A percentile compares a stretch with the other conserved stretches of the same genome.
Conservation (phyloP, 2,329 filamentous ascomycete species). For the Orbilia quercus region DNA sequence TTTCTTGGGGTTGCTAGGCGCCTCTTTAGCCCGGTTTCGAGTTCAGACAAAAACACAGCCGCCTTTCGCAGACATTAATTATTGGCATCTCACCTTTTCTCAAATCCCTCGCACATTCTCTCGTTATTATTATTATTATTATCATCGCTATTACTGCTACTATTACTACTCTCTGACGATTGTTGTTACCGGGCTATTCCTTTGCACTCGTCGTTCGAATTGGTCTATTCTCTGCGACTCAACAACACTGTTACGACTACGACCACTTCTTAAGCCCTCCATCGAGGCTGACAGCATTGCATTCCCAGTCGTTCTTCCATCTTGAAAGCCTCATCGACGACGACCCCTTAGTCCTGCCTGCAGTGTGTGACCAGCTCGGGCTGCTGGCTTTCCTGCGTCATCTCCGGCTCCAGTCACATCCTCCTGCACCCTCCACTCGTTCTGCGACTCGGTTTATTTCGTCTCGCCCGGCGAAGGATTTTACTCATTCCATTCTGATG, state of each 20-base stretch:
- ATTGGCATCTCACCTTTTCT: constrained; percentile 18
- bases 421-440: not conserved
- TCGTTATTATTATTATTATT: not conserved
- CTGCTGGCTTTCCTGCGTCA: constrained; percentile 37
- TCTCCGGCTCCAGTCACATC: constrained; percentile 6
- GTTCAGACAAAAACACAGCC: constrained; percentile 35
- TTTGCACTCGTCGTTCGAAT: not conserved
- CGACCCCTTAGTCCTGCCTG: constrained; percentile 21
- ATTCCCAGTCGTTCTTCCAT: not conserved
- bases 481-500: not conserved
- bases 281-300: constrained; percentile 2
- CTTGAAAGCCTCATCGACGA: constrained; percentile 21
- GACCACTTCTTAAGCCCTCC: constrained; percentile 3
- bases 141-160: too few relatives aligned
- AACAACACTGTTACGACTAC: constrained; percentile 1
- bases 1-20: constrained; percentile 48
- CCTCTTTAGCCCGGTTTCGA: constrained; percentile 23
- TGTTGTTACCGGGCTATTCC: not conserved
- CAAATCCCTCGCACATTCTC: not conserved
- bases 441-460: constrained; percentile 1
- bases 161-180: not conserved
- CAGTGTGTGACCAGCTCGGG: constrained; percentile 34
- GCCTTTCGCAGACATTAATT: constrained; percentile 37
- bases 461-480: too few relatives aligned
- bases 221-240: not conserved